Base-by-base conservation (phyloP, 2,329 filamentous ascomycete species). In the Hirsutella thompsonii region DNA sequence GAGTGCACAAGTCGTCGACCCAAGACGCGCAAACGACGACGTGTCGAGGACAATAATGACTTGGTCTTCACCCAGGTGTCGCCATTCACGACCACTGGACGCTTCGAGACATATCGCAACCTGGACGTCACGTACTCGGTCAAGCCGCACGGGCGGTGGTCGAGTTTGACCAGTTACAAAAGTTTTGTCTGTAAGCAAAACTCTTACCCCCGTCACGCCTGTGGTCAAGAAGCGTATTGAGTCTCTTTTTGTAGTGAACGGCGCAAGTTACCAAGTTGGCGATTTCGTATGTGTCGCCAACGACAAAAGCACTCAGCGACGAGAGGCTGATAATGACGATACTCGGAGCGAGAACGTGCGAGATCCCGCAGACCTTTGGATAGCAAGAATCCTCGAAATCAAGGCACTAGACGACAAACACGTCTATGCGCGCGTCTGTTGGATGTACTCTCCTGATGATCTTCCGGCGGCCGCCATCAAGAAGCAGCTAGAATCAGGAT, bases 381-480 rank as follows among this genome's bases (percentile, higher is more conserved):
- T 89, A 4, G 86, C 81, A 6, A 74, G 76, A 48, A 81, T 92
- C 37, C 69, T 89, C 18, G 84, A 92, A 57, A 79, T 90, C 42
- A 74, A 83, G 44, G 84, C 82, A 8, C 70, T 72, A 43, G 78
- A 85, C 52, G 69, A 76, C 44, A 72, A 81, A 44, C 79, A 89
- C 54, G 85, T 92, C 37, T 90, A 82, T 55, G 74, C 86, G 14
- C 70, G 84, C 30, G 74, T 89, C 1, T 81, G 76, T 47, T 87
- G 82, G 82, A 76, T 84, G 65, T 85, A 86, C 56, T 79, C 79
- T 63, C 82, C 82, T 0, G 79, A 85, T 45, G 81, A 87, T 55
- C 63, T 87, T 5, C 74, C 75, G 0, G 50, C 58, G 0, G 74
- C 74, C 0, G 55, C 64, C 38, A 70, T 74, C 39, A 68, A 68